Evolutionary conservation across 495 filamentous ascomycete species (phyloP).

Genomic region (Penicillium parvum): DNA sequence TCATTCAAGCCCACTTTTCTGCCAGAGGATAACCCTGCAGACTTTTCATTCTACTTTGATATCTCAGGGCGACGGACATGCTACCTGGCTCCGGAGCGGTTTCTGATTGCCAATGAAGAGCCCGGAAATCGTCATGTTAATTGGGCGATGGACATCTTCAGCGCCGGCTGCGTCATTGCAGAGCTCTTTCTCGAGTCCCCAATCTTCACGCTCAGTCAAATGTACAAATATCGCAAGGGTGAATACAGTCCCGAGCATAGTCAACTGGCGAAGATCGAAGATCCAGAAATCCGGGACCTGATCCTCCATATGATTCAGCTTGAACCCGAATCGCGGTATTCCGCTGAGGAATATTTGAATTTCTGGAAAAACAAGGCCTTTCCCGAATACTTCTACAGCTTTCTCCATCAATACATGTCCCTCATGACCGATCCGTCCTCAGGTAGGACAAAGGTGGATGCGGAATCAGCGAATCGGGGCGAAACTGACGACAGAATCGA

Average conservation of each 20-base stretch:
- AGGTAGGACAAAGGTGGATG: conserved; percentile 60
- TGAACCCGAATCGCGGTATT: conserved; percentile 85
- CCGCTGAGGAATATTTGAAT: conserved; percentile 90
- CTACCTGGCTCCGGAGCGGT: conserved; percentile 93
- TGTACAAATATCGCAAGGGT: conserved; percentile 87
- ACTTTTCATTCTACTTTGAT: conserved; percentile 97
- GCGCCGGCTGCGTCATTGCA: conserved; percentile 93
- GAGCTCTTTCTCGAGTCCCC: conserved; percentile 95
- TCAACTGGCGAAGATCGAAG: conserved; percentile 80
- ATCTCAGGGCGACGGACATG: conserved; percentile 89
- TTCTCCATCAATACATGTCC: conserved; percentile 95
- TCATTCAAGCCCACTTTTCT: conserved; percentile 93
- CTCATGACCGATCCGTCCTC: conserved; percentile 91
- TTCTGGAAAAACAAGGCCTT: conserved; percentile 91
- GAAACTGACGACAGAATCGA: conserved; percentile 93
- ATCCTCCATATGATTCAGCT: conserved; percentile 93
- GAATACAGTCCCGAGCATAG: conserved; percentile 85
- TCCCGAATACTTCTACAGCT: conserved; percentile 93
- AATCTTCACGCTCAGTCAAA: conserved; percentile 86
- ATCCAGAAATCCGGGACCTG: conserved; percentile 80
- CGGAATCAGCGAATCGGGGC: conserved; percentile 61
- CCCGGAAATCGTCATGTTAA: conserved; percentile 60
- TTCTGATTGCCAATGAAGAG: conserved; percentile 65
- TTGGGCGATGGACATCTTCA: conserved; percentile 99
- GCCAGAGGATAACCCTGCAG: conserved; percentile 93